phyloP scores from a whole-genome alignment of 306 rosid genomes.

The Dalbergia cochinchinensis region DNA sequence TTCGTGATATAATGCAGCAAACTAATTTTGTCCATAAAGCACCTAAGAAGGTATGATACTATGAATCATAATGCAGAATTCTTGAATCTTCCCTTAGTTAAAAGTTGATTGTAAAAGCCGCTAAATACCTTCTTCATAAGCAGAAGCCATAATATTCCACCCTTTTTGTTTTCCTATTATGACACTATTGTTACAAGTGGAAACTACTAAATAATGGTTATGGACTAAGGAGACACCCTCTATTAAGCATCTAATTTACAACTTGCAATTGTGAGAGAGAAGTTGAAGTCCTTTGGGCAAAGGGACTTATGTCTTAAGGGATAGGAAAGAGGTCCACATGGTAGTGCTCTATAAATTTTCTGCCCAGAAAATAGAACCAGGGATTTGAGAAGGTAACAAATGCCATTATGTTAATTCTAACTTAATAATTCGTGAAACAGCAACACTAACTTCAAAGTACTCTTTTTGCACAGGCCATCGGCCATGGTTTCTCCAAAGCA shows the following conservation, averaged over 20 bases:
- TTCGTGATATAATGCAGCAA: constrained; percentile 69
- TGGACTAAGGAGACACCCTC: not conserved
- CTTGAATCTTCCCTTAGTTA: constrained; percentile 25
- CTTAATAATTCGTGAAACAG: constrained; percentile 17
- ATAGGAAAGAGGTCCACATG: constrained; percentile 30
- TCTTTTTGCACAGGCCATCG: constrained; percentile 64
- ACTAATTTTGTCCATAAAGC: constrained; percentile 75
- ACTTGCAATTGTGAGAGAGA: constrained; percentile 24
- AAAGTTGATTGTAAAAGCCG: constrained; percentile 22
- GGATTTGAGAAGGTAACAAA: constrained; percentile 71
- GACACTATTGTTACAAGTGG: not conserved
- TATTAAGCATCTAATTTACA: no score
- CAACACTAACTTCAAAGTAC: constrained; percentile 43
- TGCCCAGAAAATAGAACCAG: constrained; percentile 54
- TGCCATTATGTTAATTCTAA: constrained; percentile 32
- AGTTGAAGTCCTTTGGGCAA: constrained; percentile 28
- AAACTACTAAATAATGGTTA: constrained; percentile 14
- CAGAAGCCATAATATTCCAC: constrained; percentile 4
- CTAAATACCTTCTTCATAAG: constrained; percentile 20
- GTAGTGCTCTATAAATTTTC: constrained; percentile 30
- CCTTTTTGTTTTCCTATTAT: constrained; percentile 12
- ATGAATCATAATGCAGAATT: not conserved
- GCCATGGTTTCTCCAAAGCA: constrained; percentile 56
- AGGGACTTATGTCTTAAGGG: constrained; percentile 19
- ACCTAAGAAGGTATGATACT: constrained; percentile 71